Evolutionary conservation across 1,284 basidiomycete species (phyloP).

Genomic region (Ustilago esculenta): DNA sequence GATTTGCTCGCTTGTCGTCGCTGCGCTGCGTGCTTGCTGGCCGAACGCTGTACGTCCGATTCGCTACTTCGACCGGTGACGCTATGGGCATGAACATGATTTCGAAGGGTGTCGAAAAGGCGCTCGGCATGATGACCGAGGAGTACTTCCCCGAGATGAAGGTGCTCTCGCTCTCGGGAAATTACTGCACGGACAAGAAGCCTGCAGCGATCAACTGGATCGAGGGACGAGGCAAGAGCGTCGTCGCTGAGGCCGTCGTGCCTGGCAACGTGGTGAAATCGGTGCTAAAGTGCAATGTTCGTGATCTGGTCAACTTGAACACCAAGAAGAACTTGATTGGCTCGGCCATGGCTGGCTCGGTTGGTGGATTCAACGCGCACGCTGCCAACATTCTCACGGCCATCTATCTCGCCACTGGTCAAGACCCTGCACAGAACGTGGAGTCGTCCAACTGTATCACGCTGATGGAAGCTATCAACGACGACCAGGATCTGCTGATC

Average conservation of each 20-base stretch:
- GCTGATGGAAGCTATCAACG: conserved; percentile 93
- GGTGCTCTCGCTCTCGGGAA: conserved; percentile 91
- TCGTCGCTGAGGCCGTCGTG: conserved; percentile 93
- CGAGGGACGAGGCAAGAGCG: conserved; percentile 95
- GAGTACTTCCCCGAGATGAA: conserved; percentile 90
- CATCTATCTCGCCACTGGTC: conserved; percentile 93
- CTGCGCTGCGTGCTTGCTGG: conserved; percentile 64
- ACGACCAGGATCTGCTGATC: conserved; percentile 83
- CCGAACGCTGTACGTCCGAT: conserved; percentile 88
- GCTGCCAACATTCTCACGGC: conserved; percentile 96
- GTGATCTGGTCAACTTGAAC: conserved; percentile 89
- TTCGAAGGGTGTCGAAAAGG: conserved; percentile 76
- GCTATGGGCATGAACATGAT: conserved; percentile 99
- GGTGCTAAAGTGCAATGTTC: conserved; percentile 95
- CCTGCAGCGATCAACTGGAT: conserved; percentile 99
- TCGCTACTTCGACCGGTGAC: conserved; percentile 93
- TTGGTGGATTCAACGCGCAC: conserved; percentile 99
- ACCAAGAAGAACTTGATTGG: conserved; percentile 98
- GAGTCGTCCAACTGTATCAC: conserved; percentile 99
- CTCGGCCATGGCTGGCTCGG: conserved; percentile 94
- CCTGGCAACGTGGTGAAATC: conserved; percentile 86
- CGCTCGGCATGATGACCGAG: conserved; percentile 80
- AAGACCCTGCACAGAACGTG: conserved; percentile 99
- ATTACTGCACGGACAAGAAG: conserved; percentile 99
- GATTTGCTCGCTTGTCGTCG: conserved; percentile 63